Evolutionary conservation across 2,329 filamentous ascomycete species (phyloP).

Genomic region (Knufia fluminis): DNA sequence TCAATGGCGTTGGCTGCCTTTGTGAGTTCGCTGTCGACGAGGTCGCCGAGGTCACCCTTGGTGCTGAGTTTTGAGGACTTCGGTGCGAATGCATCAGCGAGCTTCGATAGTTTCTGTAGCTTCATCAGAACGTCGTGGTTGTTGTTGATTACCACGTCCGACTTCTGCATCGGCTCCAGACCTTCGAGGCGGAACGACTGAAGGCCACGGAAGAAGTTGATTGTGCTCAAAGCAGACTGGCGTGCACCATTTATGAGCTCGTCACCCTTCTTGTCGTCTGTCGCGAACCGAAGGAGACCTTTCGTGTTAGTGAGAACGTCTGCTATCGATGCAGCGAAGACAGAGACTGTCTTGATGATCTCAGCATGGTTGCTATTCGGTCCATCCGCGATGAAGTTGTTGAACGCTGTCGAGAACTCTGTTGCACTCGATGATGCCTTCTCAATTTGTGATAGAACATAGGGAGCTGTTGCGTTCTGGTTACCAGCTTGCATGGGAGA

Average conservation of each 20-base stretch:
- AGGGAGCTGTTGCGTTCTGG: slow-evolving; percentile 90
- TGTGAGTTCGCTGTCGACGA: slow-evolving; percentile 83
- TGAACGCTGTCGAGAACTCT: slow-evolving; percentile 96
- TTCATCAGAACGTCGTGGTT: slow-evolving; percentile 95
- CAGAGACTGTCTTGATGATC: slow-evolving; percentile 84
- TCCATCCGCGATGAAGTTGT: slow-evolving; percentile 95
- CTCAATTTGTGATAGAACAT: slow-evolving; percentile 92
- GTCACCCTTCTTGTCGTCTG: slow-evolving; percentile 90
- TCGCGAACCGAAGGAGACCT: slow-evolving; percentile 82
- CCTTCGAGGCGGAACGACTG: slow-evolving; percentile 90
- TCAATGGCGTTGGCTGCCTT: slow-evolving; percentile 95
- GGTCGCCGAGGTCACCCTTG: slow-evolving; percentile 68
- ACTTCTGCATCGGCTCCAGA: slow-evolving; percentile 83
- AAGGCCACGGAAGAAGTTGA: slow-evolving; percentile 89
- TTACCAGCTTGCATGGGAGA: slow-evolving; percentile 98
- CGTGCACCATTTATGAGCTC: slow-evolving; percentile 73
- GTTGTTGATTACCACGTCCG: slow-evolving; percentile 93
- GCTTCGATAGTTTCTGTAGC: slow-evolving; percentile 83
- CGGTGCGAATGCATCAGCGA: slow-evolving; percentile 84
- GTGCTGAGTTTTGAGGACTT: slow-evolving; percentile 72
- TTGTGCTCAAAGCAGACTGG: slow-evolving; percentile 73
- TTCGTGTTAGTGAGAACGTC: slow-evolving; percentile 96
- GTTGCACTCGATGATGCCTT: slow-evolving; percentile 91
- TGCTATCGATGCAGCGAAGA: slow-evolving; percentile 77
- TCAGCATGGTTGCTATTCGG: slow-evolving; percentile 83